phyloP scores from a whole-genome alignment of 2,329 filamentous ascomycete species.

The Shiraia bambusicola region DNA sequence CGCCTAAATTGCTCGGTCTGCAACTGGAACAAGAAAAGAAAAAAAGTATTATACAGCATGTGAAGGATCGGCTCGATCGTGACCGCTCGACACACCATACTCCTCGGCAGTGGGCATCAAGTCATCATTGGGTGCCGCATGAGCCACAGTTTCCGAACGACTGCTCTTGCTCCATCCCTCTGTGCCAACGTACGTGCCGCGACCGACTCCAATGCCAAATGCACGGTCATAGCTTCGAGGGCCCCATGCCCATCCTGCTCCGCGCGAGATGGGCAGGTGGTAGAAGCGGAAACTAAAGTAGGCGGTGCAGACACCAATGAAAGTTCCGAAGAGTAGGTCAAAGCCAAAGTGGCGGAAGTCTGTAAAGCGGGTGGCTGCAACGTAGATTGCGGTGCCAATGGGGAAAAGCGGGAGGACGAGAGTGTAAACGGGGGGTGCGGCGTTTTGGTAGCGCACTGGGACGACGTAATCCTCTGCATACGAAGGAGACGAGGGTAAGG shows the following conservation, averaged over 20 bases:
- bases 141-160: too few species aligned
- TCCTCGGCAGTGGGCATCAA: too few species aligned
- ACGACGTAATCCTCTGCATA: constrained; percentile 43
- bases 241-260: constrained; percentile 88
- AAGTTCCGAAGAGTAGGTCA: constrained; percentile 82
- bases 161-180: constrained; percentile 47
- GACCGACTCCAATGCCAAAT: constrained; percentile 73
- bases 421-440: constrained; percentile 80
- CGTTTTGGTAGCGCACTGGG: constrained; percentile 69
- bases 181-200: constrained; percentile 49
- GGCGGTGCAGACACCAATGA: constrained; percentile 71
- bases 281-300: constrained; percentile 82
- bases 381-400: constrained; percentile 73
- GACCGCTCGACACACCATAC: too few species aligned
- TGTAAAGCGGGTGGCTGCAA: constrained; percentile 81
- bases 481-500: constrained; percentile 17
- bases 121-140: too few species aligned
- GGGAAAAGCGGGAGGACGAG: constrained; percentile 70
- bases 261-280: constrained; percentile 75
- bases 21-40: too few species aligned
- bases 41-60: too few species aligned
- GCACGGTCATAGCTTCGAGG: constrained; percentile 71
- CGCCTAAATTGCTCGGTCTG: too few species aligned
- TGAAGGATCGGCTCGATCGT: too few species aligned
- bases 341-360: constrained; percentile 92